Evolutionary conservation across 306 rosid species (phyloP), one percentile per base, ranked within the genome.

Genomic region (Leucaena leucocephala): DNA sequence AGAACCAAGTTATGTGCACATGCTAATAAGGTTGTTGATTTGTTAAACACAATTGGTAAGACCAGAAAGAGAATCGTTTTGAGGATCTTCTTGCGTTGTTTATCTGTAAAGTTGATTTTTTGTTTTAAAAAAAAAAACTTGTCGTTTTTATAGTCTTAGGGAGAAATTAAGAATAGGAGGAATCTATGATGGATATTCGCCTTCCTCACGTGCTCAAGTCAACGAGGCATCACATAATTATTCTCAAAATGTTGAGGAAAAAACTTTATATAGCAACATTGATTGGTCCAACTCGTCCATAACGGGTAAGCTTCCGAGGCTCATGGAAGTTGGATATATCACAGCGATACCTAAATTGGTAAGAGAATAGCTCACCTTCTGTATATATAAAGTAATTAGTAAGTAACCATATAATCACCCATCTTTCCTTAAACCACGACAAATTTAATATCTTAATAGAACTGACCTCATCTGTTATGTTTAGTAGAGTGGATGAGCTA

Each of bases 51-150:
- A n/a, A n/a, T 33, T 15, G 34, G 42, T 48, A 36, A 35, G 34
- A 35, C 19, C 8, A 33, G n/a, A 54, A 49, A 3, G 36, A 11
- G 11, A 66, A 5, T 35, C 40, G 12, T 13, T 42, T 21, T 40
- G 50, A 63, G 80, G 73, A 76, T 65, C 42, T 38, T 34, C 71
- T 19, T 76, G 72, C 14, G 35, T n/a, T 42, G 72, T 67, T 67
- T n/a, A 67, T 67, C 72, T n/a, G 36, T 33, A 16, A 52, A 33
- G 46, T 55, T 54, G 57, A 55, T 27, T 27, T 27, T 6, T 40
- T 40, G 6, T 6, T 54, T 17, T 54, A 2, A 54, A 68, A 6
- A 48, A 19, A 14, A 11, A n/a, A 54, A 8, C 4, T 55, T 58
- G 64, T 43, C 71, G 3, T 45, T 6, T 17, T 1, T 34, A 22